Evolutionary conservation across 2,329 filamentous ascomycete species (phyloP).

Genomic region (Teratosphaeria pseudoeucalypti): DNA sequence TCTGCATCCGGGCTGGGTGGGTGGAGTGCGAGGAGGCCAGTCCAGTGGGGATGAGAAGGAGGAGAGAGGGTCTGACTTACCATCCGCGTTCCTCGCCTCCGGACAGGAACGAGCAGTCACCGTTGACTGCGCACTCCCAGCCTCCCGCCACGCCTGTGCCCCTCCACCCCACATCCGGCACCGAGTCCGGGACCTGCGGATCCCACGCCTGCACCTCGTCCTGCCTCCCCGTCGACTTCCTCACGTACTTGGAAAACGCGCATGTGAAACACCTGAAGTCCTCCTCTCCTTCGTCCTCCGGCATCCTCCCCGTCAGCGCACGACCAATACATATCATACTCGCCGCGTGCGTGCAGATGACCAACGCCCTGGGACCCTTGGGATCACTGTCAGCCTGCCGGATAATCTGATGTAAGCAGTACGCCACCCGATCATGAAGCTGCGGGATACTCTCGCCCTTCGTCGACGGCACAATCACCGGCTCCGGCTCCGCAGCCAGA

Average conservation of each 20-base stretch:
- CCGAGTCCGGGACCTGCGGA: constrained; percentile 21
- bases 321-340: constrained; percentile 78
- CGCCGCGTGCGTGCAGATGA: constrained; percentile 85
- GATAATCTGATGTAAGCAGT: constrained; percentile 60
- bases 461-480: constrained; percentile 56
- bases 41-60: constrained; percentile 8
- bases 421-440: constrained; percentile 70
- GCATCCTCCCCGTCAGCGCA: constrained; percentile 67
- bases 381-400: constrained; percentile 57
- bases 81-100: constrained; percentile 81
- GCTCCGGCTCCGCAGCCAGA: constrained; percentile 35
- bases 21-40: not conserved
- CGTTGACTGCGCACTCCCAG: constrained; percentile 72
- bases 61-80: constrained; percentile 40
- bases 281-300: constrained; percentile 57
- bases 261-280: constrained; percentile 84
- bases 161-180: constrained; percentile 44
- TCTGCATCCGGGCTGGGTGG: not conserved
- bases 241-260: constrained; percentile 59
- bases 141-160: constrained; percentile 58
- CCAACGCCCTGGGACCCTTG: constrained; percentile 54
- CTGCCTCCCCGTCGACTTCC: constrained; percentile 24
- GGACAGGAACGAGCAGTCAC: constrained; percentile 73
- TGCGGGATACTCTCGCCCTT: constrained; percentile 71
- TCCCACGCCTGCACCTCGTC: constrained; percentile 18